These are phyloP conservation scores for Brachypodium distachyon DNA, from an alignment of 202 grass and related monocot genomes.

Conservation along the genomic window DNA sequence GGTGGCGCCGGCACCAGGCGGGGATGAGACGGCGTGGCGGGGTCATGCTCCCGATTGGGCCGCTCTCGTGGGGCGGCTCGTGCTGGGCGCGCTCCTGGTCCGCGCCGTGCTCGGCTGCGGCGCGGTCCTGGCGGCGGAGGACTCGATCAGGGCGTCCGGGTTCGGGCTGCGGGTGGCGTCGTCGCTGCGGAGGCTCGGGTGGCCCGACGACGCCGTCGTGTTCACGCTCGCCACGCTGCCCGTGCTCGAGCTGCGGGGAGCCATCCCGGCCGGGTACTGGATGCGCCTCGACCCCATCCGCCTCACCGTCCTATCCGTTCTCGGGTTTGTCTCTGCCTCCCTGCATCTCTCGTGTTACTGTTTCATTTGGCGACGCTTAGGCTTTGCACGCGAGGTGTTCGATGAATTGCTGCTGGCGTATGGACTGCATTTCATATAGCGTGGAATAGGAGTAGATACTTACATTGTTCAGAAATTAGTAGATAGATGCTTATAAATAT, in stretches of 20 bases:
- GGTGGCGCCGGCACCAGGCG: not conserved
- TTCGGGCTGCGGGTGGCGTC: slow-evolving; percentile 71
- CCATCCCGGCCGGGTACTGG: slow-evolving; percentile 92
- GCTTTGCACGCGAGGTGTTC: not conserved
- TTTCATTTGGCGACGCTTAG: not conserved
- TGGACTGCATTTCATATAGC: not conserved
- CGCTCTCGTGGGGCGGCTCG: not conserved
- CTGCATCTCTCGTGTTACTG: not conserved
- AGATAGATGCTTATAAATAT: not conserved
- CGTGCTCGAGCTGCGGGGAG: slow-evolving; percentile 84
- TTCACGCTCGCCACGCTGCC: slow-evolving; percentile 71
- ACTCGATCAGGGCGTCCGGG: slow-evolving; percentile 70
- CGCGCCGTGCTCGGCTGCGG: slow-evolving; percentile 36
- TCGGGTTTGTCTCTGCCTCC: slow-evolving; percentile 41
- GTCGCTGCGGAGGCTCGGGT: slow-evolving; percentile 67
- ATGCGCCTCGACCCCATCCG: slow-evolving; percentile 69
- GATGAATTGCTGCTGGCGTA: not conserved
- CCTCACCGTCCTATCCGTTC: slow-evolving; percentile 66
- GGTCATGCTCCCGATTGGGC: slow-evolving; percentile 3
- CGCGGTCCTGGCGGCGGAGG: slow-evolving; percentile 35
- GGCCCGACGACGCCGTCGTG: slow-evolving; percentile 81
- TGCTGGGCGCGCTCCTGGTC: slow-evolving; percentile 25
- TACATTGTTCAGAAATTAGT: not conserved
- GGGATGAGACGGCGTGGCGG: not conserved
- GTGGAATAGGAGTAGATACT: not conserved